These are phyloP conservation scores for Clonostachys rosea DNA, from an alignment of 2,329 filamentous ascomycete genomes.

Conservation along the genomic window DNA sequence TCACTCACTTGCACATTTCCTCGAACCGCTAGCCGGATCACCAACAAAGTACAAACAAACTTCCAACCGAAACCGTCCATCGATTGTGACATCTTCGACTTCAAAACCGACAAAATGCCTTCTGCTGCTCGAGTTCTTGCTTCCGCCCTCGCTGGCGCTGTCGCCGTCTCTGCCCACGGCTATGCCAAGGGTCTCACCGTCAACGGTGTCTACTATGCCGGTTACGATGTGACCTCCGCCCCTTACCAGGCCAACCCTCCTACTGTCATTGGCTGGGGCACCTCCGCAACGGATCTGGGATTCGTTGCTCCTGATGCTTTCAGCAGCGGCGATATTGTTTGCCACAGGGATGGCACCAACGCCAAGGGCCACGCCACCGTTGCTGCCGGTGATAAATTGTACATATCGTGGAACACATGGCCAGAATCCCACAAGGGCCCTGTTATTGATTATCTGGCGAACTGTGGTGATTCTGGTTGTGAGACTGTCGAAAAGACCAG, in stretches of 20 bases:
- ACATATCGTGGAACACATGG: conserved; percentile 54
- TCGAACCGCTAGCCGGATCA: conserved; percentile 8
- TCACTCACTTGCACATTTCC: conserved; percentile 10
- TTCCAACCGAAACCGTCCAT: not conserved
- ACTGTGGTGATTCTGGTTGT: conserved; percentile 47
- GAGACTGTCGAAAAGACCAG: conserved; percentile 39
- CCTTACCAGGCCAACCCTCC: not conserved
- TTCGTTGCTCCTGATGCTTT: conserved; percentile 32
- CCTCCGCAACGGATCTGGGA: conserved; percentile 15
- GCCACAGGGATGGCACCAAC: conserved; percentile 24
- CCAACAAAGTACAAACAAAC: too few relatives aligned
- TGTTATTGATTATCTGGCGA: conserved; percentile 53
- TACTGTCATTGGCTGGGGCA: conserved; percentile 3
- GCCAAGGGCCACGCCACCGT: conserved; percentile 11
- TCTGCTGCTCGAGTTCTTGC: conserved; percentile 14
- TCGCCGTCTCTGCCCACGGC: conserved; percentile 3
- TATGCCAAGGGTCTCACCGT: conserved; percentile 1
- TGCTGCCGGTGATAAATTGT: conserved; percentile 9
- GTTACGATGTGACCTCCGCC: not conserved
- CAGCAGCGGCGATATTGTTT: conserved; percentile 27
- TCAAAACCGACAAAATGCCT: conserved; percentile 12
- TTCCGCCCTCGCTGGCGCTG: conserved; percentile 12
- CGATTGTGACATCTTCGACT: not conserved
- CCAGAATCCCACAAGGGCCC: conserved; percentile 55
- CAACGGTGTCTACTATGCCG: not conserved